Percentiles rank a stretch among this genome's conserved stretches.
Conservation (phyloP, 129 eudicot genomes). For the Scalesia atractyloides region DNA sequence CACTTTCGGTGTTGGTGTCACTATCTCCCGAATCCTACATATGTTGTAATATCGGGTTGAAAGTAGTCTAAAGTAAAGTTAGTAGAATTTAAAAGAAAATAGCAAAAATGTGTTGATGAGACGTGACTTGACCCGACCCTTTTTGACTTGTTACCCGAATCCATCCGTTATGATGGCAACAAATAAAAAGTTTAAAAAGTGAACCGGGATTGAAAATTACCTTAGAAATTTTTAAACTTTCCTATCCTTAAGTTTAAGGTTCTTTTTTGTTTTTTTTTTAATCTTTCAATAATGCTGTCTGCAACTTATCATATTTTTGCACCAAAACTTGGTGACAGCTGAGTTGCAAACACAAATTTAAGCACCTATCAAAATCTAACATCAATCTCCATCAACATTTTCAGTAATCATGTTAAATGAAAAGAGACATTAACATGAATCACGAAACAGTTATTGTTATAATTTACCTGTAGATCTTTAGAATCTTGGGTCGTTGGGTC, state of each 20-base stretch:
- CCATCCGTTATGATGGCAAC: neutral
- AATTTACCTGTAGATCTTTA: conserved; percentile 36
- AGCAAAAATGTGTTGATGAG: neutral
- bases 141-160: neutral
- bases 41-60: neutral
- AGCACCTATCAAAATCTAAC: neutral
- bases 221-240: neutral
- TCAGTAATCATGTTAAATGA: conserved; percentile 4
- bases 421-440: neutral
- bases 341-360: conserved; percentile 3
- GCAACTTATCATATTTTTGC: conserved; percentile 3
- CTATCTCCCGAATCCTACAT: conserved; percentile 29
- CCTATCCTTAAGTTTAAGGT: neutral
- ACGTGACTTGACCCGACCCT: neutral
- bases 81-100: neutral
- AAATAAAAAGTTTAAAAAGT: neutral
- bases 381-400: neutral
- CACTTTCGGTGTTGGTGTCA: neutral
- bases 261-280: neutral
- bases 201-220: neutral
- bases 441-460: conserved; percentile 1
- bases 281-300: neutral
- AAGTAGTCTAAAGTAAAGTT: neutral
- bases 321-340: neutral
- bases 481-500: conserved; percentile 24